A percentile compares a stretch with the other conserved stretches of the same genome.
These are phyloP conservation scores for Glarea lozoyensis DNA, from an alignment of 495 filamentous ascomycete genomes.

Conservation along the genomic window DNA sequence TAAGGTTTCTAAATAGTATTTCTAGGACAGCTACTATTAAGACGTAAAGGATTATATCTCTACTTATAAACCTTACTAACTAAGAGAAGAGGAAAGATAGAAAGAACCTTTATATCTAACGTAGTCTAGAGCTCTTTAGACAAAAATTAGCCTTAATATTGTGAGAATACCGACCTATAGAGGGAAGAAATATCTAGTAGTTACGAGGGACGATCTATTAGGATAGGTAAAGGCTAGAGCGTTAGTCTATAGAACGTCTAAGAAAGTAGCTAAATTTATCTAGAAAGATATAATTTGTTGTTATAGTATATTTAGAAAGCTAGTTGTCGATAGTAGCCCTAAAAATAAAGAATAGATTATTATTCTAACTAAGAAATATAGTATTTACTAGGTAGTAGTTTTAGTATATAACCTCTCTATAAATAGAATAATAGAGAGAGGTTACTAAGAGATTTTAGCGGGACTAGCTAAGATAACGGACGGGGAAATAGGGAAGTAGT, in stretches of 20 bases:
- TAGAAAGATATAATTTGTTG: not conserved
- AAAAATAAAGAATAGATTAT: slow-evolving; percentile 1
- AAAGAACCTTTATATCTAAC: not conserved
- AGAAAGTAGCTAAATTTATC: not conserved
- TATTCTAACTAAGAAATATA: not conserved
- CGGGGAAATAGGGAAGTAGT: not conserved
- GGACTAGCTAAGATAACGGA: not conserved
- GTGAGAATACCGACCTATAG: not conserved
- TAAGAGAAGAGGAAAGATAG: not conserved
- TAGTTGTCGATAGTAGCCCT: not conserved
- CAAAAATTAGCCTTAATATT: not conserved
- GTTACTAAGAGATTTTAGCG: not conserved
- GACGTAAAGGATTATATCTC: not conserved
- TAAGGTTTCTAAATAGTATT: not conserved
- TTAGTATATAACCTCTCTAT: not conserved
- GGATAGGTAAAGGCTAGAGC: not conserved
- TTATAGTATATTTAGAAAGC: not conserved
- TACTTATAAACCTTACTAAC: not conserved
- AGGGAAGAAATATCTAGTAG: not conserved
- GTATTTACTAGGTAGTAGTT: not conserved
- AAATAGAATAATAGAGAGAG: slow-evolving; percentile 1
- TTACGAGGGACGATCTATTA: not conserved
- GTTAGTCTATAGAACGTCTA: not conserved
- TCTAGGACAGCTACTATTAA: not conserved
- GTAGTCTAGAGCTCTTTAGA: not conserved